Conservation (phyloP, 129 eudicot genomes). For the carrot (Daucus carota) region DH1_v3.0 NC_030385.2:2254501-2255000, state of each 20-base stretch:
- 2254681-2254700: neutral
- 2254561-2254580: constrained; percentile 53
- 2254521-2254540: neutral
- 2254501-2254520: neutral
- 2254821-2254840: neutral
- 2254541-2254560: constrained; percentile 44
- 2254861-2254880: neutral
- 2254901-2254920: constrained; percentile 70
- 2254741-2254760: neutral
- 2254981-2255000: constrained; percentile 82
- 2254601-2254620: constrained; percentile 36
- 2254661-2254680: constrained; percentile 16
- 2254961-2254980: constrained; percentile 65
- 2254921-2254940: constrained; percentile 82
- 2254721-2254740: no score
- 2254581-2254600: constrained; percentile 41
- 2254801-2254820: neutral
- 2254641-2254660: constrained; percentile 84
- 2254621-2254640: constrained; percentile 67
- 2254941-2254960: constrained; percentile 61
- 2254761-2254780: neutral
- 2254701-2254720: no score
- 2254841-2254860: neutral
- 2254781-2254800: neutral
- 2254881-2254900: constrained; percentile 42